phyloP scores from a whole-genome alignment of 2,329 filamentous ascomycete species.

The Talaromyces sp. region DNA sequence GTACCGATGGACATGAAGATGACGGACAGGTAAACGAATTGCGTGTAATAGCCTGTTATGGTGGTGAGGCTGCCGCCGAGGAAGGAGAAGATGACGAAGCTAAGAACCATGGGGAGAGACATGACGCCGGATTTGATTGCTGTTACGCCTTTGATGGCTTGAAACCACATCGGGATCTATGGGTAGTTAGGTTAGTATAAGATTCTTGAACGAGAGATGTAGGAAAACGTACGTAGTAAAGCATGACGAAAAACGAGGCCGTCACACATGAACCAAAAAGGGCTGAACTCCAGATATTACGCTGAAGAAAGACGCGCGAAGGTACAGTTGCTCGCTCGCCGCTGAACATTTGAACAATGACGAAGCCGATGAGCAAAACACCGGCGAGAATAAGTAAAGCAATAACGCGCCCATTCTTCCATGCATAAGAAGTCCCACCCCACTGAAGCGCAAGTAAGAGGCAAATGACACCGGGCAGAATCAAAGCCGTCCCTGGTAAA shows the following conservation, averaged over 20 bases:
- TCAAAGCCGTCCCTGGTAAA: slow-evolving; percentile 34
- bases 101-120: slow-evolving; percentile 32
- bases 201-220: too few species aligned
- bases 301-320: slow-evolving; percentile 33
- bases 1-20: slow-evolving; percentile 24
- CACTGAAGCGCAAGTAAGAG: slow-evolving; percentile 46
- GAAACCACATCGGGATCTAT: slow-evolving; percentile 44
- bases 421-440: slow-evolving; percentile 36
- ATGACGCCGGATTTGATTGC: neutral
- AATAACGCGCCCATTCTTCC: slow-evolving; percentile 40
- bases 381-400: slow-evolving; percentile 42
- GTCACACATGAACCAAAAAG: too few species aligned
- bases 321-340: slow-evolving; percentile 40
- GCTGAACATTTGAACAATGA: slow-evolving; percentile 31
- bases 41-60: slow-evolving; percentile 23
- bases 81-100: slow-evolving; percentile 24
- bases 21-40: slow-evolving; percentile 23
- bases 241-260: slow-evolving; percentile 20
- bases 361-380: slow-evolving; percentile 33
- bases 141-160: slow-evolving; percentile 30
- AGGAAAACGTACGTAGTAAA: slow-evolving; percentile 33
- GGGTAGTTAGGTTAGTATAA: slow-evolving; percentile 28
- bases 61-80: slow-evolving; percentile 24
- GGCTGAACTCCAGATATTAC: slow-evolving; percentile 25
- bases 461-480: slow-evolving; percentile 37